Base-by-base conservation (phyloP, 495 filamentous ascomycete genomes). In the Aspergillus haitiensis region DNA sequence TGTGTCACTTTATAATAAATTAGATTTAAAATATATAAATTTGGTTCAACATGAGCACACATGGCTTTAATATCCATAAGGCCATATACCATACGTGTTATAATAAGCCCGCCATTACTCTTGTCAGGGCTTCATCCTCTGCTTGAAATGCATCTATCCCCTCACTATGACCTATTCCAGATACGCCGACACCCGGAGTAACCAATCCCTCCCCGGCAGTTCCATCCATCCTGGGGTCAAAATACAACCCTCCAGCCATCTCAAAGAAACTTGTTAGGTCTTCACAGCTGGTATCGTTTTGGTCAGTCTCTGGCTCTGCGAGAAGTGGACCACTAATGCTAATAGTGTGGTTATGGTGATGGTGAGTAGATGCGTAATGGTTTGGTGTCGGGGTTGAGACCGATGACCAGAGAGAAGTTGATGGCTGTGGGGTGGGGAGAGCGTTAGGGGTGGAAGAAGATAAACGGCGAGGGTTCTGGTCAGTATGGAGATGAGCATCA, bases 221-320 rank as follows among this genome's bases (percentile, higher is more conserved):
- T 5, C 21, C 58, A 8, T 63, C 55, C 32, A 50, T 15, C 40
- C 55, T 34, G 0, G 73, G 64, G 49, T 75, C 69, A 50, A 74
- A 75, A 21, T 76, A 77, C 8, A 77, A 59, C 4, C 68, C 73
- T 3, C 76, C 76, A 0, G 76, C 75, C 52, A 75, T 72, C 55
- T 77, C 76, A 59, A 78, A 78, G 61, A 78, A 78, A 53, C 69
- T 76, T 15, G 75, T 78, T 36, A 78, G 55, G 44, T 77, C 75
- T 36, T 74, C 68, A 40, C 74, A 78, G 32, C 59, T 64, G 52
- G 71, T 72, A 0, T 70, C 46, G 35, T 68, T 27, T 27, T 27
- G 21, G 21, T 27, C 21, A 27, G 21, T 27, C 3, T 27, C 21
- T 27, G 21, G 21, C 3, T 27, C 21, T 27, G 21, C 21, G 21